Base-by-base conservation (phyloP, 176 grass and related monocot genomes). In the Ensete ventricosum region DNA sequence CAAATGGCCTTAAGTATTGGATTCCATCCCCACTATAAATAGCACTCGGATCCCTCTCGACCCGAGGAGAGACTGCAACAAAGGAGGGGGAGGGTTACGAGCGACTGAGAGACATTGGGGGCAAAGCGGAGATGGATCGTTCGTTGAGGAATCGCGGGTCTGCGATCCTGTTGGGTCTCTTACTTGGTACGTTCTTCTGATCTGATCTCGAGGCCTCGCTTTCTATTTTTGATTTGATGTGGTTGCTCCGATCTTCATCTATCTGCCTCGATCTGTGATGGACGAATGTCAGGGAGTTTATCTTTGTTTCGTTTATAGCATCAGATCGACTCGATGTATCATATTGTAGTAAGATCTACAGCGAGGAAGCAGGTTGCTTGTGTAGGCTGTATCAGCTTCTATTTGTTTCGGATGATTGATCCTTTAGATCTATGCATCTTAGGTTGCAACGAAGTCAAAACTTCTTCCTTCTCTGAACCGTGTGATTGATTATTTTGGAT, bases 111-210 rank as follows among this genome's bases (percentile, higher is more conserved):
- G 34, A 43, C 34, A 43, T 43, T 43, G 0, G 14, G 11, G 25
- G 65, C 14, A 67, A 20, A 67, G 67, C 48, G 43, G 67, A 8
- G 11, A 70, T 70, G 67, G 67, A 5, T 50, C 17, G 23, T 12
- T 70, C 67, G 1, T 50, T 48, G 34, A 17, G 67, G 67, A 70
- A 17, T 70, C 67, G 29, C 67, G 48, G 29, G 67, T 70, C 67
- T 7, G 11, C 51, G 17, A 12, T 70, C 48, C 43, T 70, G 67
- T 20, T 70, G 34, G 67, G 67, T 0, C 67, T 70, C 8, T 70
- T 70, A 17, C 25, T 70, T 2, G 67, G 67, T 70, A 21, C 12
- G 48, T 50, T 2, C 25, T 50, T 19, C 67, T 51, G 67, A 50
- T 69, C 67, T n/a, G 67, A 70, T 70, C 67, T 70, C 43, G 14